Conservation (phyloP, 1,284 basidiomycete species). For the Ganoderma lingzhi region DNA sequence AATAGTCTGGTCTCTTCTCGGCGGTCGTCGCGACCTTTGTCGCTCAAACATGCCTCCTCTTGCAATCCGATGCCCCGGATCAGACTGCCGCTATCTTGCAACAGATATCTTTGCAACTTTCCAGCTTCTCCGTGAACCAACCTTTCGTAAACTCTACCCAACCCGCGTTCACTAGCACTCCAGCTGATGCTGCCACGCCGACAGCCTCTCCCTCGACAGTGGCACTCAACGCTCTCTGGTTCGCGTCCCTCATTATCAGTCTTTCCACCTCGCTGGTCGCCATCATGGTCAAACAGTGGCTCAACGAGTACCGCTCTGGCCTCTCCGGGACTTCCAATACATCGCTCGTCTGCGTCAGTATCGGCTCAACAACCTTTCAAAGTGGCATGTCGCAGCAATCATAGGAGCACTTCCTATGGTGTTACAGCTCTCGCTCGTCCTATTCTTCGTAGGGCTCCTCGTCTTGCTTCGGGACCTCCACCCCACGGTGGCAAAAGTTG, state of each 20-base stretch:
- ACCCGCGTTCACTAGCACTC: neutral
- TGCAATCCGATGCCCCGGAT: constrained; percentile 16
- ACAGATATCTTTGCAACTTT: constrained; percentile 17
- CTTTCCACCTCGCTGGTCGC: constrained; percentile 24
- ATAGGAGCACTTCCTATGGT: constrained; percentile 27
- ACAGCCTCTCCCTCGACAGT: constrained; percentile 3
- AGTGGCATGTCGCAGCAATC: constrained; percentile 25
- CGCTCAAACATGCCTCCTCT: constrained; percentile 18
- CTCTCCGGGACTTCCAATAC: constrained; percentile 14
- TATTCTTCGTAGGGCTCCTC: constrained; percentile 29
- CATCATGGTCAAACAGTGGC: constrained; percentile 34
- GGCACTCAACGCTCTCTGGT: constrained; percentile 30
- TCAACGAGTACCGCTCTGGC: constrained; percentile 18
- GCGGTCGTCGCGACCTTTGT: constrained; percentile 21
- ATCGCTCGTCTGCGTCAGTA: constrained; percentile 24
- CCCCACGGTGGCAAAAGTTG: constrained; percentile 13
- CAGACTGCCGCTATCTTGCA: constrained; percentile 5
- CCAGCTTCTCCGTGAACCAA: constrained; percentile 15
- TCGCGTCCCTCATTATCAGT: constrained; percentile 25
- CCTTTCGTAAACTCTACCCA: constrained; percentile 23
- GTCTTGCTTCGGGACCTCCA: constrained; percentile 24
- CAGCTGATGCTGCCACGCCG: neutral
- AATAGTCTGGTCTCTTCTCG: constrained; percentile 26
- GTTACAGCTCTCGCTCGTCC: constrained; percentile 21
- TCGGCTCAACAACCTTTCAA: constrained; percentile 18